These are phyloP conservation scores for Cephaloascus fragrans DNA, from an alignment of 805 yeast genomes.

Conservation along the genomic window DNA sequence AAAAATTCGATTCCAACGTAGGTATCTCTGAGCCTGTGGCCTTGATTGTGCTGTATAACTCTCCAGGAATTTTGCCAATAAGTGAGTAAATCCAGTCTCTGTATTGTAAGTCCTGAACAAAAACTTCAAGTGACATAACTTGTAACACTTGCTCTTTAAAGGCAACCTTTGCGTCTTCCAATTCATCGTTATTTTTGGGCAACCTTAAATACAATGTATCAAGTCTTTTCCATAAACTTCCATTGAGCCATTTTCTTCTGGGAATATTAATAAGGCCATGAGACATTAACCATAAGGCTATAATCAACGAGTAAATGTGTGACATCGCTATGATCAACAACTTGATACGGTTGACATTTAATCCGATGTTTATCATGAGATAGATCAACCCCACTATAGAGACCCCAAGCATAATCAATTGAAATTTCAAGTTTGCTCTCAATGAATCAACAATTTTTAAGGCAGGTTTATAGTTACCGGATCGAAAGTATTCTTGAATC, in stretches of 20 bases:
- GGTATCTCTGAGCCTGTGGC: neutral
- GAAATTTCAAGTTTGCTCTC: constrained; percentile 47
- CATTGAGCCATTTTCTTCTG: constrained; percentile 13
- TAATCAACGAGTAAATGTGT: constrained; percentile 63
- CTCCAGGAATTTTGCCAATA: constrained; percentile 31
- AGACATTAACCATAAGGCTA: constrained; percentile 79
- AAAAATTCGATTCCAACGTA: constrained; percentile 17
- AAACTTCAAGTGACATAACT: constrained; percentile 39
- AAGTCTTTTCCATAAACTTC: constrained; percentile 9
- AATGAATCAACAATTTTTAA: constrained; percentile 47
- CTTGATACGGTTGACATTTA: constrained; percentile 46
- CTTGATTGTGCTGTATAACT: constrained; percentile 7
- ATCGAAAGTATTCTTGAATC: constrained; percentile 61
- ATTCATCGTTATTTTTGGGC: constrained; percentile 46
- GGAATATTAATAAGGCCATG: constrained; percentile 72
- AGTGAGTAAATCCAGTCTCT: constrained; percentile 60
- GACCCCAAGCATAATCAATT: constrained; percentile 41
- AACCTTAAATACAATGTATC: constrained; percentile 39
- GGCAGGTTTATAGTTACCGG: constrained; percentile 49
- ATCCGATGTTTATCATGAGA: constrained; percentile 44
- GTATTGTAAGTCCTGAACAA: constrained; percentile 34
- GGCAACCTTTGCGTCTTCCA: constrained; percentile 53
- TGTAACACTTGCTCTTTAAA: constrained; percentile 56
- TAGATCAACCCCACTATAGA: constrained; percentile 51
- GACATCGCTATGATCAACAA: constrained; percentile 65